These are phyloP conservation scores for Linum usitatissimum DNA, from an alignment of 345 rosid genomes.

Conservation along the genomic window DNA sequence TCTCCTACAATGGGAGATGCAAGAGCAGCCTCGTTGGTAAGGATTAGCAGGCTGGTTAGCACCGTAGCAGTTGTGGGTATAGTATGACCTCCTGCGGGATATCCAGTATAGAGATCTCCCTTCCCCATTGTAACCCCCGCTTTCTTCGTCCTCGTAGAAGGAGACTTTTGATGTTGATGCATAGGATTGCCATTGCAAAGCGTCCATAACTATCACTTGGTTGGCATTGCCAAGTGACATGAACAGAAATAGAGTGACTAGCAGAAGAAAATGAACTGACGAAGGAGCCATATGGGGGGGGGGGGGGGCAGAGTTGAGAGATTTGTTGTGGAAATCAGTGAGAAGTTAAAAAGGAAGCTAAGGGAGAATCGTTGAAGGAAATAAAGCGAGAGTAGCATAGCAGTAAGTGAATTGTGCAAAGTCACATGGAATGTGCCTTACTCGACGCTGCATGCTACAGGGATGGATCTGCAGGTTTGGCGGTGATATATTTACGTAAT, in stretches of 20 bases:
- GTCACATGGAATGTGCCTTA: too few relatives aligned
- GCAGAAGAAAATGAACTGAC: not conserved
- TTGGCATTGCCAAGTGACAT: not conserved
- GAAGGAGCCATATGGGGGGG: not conserved
- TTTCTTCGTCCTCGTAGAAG: not conserved
- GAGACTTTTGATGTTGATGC: not conserved
- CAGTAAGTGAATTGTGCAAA: too few relatives aligned
- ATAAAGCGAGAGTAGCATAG: too few relatives aligned
- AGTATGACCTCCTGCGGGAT: not conserved
- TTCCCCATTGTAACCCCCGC: not conserved
- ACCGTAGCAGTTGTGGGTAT: not conserved
- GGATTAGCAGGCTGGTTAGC: not conserved
- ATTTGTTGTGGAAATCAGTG: not conserved
- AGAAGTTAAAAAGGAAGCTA: not conserved
- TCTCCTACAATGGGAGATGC: conserved; percentile 3
- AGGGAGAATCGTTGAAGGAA: not conserved
- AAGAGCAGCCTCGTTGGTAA: not conserved
- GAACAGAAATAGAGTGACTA: not conserved
- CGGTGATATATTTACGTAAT: too few relatives aligned
- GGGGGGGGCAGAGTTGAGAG: not conserved
- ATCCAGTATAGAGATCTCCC: conserved; percentile 3
- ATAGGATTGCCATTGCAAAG: not conserved
- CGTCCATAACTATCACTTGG: not conserved
- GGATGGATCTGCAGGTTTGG: too few relatives aligned
- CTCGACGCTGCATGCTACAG: too few relatives aligned